Percentiles rank a stretch among this genome's conserved stretches.
phyloP scores from a whole-genome alignment of 129 eudicot genomes.

The Ambrosia artemisiifolia region DNA sequence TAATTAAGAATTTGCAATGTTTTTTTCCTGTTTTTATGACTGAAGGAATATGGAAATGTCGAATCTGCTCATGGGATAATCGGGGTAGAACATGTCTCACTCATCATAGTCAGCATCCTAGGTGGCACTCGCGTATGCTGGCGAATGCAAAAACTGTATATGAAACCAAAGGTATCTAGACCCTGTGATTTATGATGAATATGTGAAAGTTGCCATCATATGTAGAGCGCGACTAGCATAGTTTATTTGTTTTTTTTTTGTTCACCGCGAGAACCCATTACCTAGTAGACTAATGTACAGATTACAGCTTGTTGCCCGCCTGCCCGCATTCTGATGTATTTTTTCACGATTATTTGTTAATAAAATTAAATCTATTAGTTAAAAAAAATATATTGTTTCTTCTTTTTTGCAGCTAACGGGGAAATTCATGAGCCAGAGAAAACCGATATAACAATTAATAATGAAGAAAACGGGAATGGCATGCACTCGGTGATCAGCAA shows the following conservation, averaged over 20 bases:
- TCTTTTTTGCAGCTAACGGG: slow-evolving; percentile 33
- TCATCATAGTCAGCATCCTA: slow-evolving; percentile 41
- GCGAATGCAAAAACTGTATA: slow-evolving; percentile 35
- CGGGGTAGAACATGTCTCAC: slow-evolving; percentile 41
- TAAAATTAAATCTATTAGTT: too few species aligned
- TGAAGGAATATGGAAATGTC: slow-evolving; percentile 93
- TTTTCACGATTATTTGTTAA: too few species aligned
- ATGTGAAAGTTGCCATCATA: background rate
- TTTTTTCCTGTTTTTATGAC: slow-evolving; percentile 30
- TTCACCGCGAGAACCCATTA: background rate
- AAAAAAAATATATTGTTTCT: too few species aligned
- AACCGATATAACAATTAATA: slow-evolving; percentile 11
- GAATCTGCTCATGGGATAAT: slow-evolving; percentile 71
- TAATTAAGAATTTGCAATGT: slow-evolving; percentile 22
- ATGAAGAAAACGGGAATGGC: slow-evolving; percentile 26
- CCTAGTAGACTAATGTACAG: background rate
- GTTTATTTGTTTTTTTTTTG: background rate
- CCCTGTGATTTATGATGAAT: slow-evolving; percentile 11
- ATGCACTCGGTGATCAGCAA: slow-evolving; percentile 18
- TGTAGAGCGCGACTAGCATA: background rate
- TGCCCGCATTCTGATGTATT: too few species aligned
- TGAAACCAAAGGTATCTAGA: slow-evolving; percentile 63
- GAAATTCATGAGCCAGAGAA: slow-evolving; percentile 10
- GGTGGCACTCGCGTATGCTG: slow-evolving; percentile 38
- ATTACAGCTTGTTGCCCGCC: too few species aligned